These are phyloP conservation scores for Beta vulgaris DNA, from an alignment of 148 eudicot species.

Conservation along the genomic window DNA sequence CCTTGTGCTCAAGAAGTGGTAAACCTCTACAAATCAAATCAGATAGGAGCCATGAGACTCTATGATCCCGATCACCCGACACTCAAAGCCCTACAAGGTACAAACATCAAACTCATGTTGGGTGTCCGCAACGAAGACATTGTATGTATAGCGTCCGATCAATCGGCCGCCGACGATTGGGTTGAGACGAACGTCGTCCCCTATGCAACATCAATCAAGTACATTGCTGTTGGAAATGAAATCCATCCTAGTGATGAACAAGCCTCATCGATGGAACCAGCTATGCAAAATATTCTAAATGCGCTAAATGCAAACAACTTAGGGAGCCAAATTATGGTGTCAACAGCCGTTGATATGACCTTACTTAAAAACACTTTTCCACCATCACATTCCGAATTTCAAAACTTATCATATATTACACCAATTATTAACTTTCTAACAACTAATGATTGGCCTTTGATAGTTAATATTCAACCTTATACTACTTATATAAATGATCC, in stretches of 20 bases:
- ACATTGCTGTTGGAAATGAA: conserved; percentile 14
- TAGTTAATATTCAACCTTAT: conserved; percentile 36
- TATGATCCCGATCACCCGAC: too few relatives aligned
- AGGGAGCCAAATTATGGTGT: conserved; percentile 20
- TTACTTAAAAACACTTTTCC: conserved; percentile 20
- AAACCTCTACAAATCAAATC: too few relatives aligned
- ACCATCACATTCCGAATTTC: conserved; percentile 26
- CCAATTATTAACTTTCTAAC: conserved; percentile 25
- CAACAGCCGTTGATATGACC: conserved; percentile 2
- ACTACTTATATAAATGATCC: not conserved
- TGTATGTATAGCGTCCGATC: too few relatives aligned
- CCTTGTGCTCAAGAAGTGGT: too few relatives aligned
- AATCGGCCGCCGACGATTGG: not conserved
- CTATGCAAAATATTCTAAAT: conserved; percentile 14
- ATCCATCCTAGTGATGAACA: not conserved
- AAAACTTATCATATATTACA: not conserved
- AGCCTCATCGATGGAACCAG: conserved; percentile 2
- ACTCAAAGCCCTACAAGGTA: too few relatives aligned
- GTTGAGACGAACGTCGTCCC: not conserved
- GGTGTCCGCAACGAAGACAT: too few relatives aligned
- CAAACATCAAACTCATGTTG: too few relatives aligned
- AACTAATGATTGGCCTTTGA: conserved; percentile 18
- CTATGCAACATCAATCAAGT: not conserved
- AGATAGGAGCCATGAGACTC: too few relatives aligned
- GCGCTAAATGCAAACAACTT: conserved; percentile 5